Conservation (phyloP, 352 stramenopile species). For the Elongisporangium undulatum region DNA sequence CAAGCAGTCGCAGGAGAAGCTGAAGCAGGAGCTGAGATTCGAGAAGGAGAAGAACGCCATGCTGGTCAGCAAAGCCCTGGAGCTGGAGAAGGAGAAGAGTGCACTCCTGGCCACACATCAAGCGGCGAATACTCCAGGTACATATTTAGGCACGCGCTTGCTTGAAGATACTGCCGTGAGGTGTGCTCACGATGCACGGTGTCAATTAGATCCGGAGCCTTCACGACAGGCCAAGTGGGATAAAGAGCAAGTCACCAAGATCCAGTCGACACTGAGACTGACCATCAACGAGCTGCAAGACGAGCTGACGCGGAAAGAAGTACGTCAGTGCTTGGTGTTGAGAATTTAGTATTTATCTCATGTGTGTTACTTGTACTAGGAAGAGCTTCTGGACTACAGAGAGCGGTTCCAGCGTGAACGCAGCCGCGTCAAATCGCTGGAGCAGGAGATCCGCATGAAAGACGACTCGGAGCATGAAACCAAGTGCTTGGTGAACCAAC, state of each 20-base stretch:
- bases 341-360: background rate
- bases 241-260: constrained; percentile 66
- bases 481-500: constrained; percentile 27
- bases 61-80: constrained; percentile 56
- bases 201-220: constrained; percentile 1
- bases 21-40: constrained; percentile 55
- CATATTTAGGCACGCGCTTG: background rate
- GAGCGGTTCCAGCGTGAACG: constrained; percentile 54
- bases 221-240: constrained; percentile 45
- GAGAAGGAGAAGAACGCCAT: constrained; percentile 79
- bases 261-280: constrained; percentile 59
- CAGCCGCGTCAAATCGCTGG: constrained; percentile 45
- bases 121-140: background rate
- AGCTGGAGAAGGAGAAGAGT: constrained; percentile 71
- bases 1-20: constrained; percentile 48
- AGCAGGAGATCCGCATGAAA: constrained; percentile 35
- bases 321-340: too few relatives aligned
- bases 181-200: background rate
- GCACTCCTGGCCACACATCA: constrained; percentile 19
- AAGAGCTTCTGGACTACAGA: constrained; percentile 36
- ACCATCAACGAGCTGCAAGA: constrained; percentile 81
- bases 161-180: background rate
- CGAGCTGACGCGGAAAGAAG: constrained; percentile 66
- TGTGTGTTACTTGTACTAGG: constrained; percentile 6
- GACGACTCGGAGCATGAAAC: constrained; percentile 30